Evolutionary conservation across 1,284 basidiomycete genomes (phyloP).

Genomic region (Ustilago sp.): DNA sequence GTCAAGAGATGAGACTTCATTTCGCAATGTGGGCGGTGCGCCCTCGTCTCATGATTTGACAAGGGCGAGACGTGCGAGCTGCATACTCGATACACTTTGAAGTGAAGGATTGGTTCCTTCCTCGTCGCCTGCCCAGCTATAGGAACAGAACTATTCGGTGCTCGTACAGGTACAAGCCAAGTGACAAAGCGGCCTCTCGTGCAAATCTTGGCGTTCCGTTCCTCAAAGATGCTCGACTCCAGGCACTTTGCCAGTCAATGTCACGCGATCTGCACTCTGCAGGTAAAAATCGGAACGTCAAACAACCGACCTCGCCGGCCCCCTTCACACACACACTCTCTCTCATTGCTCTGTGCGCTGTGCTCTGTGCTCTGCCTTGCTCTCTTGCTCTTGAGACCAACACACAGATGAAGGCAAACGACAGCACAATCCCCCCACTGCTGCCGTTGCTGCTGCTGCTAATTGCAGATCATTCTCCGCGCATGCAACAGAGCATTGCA

Average conservation of each 20-base stretch:
- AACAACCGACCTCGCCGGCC: not conserved
- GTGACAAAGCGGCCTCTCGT: constrained; percentile 5
- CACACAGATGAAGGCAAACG: constrained; percentile 1
- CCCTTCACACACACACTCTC: not conserved
- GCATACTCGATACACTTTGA: not conserved
- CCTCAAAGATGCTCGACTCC: not conserved
- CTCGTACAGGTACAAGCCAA: not conserved
- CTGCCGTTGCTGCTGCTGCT: not conserved
- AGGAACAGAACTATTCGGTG: not conserved
- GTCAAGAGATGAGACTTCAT: not conserved
- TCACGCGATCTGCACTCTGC: constrained; percentile 25
- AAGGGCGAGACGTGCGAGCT: not conserved
- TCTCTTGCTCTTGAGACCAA: not conserved
- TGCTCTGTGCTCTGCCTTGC: not conserved
- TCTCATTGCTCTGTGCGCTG: not conserved
- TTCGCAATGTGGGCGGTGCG: not conserved
- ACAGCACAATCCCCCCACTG: not conserved
- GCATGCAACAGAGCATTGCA: constrained; percentile 6
- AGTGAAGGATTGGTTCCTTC: not conserved
- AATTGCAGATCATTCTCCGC: not conserved
- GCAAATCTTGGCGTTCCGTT: not conserved
- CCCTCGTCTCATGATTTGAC: not conserved
- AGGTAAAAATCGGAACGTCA: constrained; percentile 12
- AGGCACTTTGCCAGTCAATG: not conserved
- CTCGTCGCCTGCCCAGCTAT: not conserved